Base-by-base conservation (phyloP, 2,329 filamentous ascomycete species). In the Verticillium dahliae region DNA sequence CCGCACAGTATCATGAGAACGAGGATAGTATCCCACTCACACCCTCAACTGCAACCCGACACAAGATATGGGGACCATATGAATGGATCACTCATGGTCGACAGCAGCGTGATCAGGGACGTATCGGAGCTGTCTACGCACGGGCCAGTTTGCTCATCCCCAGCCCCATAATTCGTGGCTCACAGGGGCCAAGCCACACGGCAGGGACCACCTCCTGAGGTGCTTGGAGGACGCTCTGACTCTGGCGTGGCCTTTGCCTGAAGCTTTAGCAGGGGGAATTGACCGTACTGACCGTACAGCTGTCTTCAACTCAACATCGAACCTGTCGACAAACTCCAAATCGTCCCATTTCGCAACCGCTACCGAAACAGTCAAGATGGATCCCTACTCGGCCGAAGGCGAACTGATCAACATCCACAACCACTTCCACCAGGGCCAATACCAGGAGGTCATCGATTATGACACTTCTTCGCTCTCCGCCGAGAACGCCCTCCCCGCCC, bases 371-470 rank as follows among this genome's bases (percentile, higher is more conserved):
- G 66, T 70, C 73, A 75, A 67, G 41, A 90, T 90, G 87, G 87
- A 90, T 74, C 86, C 86, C 67, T 90, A 87, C 74, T 89, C 86
- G 57, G 82, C 86, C 66, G 87, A 90, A 76, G 86, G 86, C 77
- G 87, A 90, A 78, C 78, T 90, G 69, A 84, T 90, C 74, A 89
- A 88, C 77, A 84, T 90, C 66, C 85, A 89, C 79, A 89, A 85
- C 76, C 76, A 85, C 76, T 90, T 89, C 78, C 83, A 89, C 75
- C 85, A 89, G 75, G 92, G 91, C 72, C 93, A 96, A 81, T 97
- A 91, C 82, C 85, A 91, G 72, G 83, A 89, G 72, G 93, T 96
- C 66, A 76, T 96, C 76, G 89, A 95, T 78, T 96, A 92, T 78
- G 90, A 96, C 76, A 89, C 87, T 54, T 87, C 89, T 6, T 81